Conservation (phyloP, 345 rosid genomes). For the Gossypium rotundifolium region DNA sequence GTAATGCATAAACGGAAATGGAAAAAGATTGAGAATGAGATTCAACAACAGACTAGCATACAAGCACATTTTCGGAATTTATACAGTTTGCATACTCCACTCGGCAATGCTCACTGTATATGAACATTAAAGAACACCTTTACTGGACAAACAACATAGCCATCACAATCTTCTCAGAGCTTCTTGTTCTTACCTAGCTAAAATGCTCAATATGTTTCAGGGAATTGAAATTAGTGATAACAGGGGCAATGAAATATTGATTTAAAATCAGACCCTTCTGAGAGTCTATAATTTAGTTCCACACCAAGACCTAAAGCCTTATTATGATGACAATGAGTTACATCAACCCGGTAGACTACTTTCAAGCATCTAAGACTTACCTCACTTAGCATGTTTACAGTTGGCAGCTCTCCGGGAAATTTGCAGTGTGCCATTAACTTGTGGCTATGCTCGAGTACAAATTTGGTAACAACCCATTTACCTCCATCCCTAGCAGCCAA, state of each 20-base stretch:
- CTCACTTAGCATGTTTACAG: slow-evolving; percentile 33
- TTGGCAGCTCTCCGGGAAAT: slow-evolving; percentile 34
- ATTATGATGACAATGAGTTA: neutral
- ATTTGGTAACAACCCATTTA: slow-evolving; percentile 38
- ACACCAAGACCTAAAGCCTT: neutral
- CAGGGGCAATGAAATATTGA: too few species aligned
- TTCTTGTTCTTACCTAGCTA: neutral
- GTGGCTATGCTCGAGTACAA: slow-evolving; percentile 35
- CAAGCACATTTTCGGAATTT: neutral
- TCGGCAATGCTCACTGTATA: neutral
- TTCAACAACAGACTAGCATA: neutral
- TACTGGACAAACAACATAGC: neutral
- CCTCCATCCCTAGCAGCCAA: slow-evolving; percentile 38
- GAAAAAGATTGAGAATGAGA: neutral
- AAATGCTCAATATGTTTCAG: neutral
- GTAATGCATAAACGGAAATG: neutral
- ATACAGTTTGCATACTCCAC: neutral
- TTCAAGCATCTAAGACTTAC: slow-evolving; percentile 14
- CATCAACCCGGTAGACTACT: neutral
- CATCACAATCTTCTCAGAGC: neutral
- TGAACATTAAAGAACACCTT: neutral
- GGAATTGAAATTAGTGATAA: neutral
- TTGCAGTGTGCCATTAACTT: slow-evolving; percentile 26
- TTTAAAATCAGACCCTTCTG: too few species aligned
- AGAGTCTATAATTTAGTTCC: neutral